Percentiles rank a stretch among this genome's conserved stretches.
phyloP scores from a whole-genome alignment of 2,329 filamentous ascomycete genomes.

The Rasamsonia emersonii region DNA sequence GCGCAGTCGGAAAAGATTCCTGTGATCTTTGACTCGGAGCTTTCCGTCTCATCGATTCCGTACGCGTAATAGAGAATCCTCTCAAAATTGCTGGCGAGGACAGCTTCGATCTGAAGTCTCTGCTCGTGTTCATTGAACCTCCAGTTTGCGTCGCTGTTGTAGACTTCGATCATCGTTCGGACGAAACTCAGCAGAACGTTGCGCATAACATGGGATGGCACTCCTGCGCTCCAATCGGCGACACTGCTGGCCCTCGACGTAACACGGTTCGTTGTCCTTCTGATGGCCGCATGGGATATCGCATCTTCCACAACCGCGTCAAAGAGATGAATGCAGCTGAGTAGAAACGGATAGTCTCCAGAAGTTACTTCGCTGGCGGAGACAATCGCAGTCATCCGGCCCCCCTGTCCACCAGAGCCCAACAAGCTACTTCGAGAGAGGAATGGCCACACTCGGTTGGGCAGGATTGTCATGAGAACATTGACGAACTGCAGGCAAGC shows the following conservation, averaged over 20 bases:
- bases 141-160: slow-evolving; percentile 82
- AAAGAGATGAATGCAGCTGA: slow-evolving; percentile 65
- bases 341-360: slow-evolving; percentile 68
- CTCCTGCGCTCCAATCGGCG: slow-evolving; percentile 54
- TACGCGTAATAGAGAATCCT: slow-evolving; percentile 65
- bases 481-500: slow-evolving; percentile 75
- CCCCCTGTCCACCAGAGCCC: slow-evolving; percentile 64
- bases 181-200: slow-evolving; percentile 65
- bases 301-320: slow-evolving; percentile 67
- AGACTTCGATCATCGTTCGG: slow-evolving; percentile 68
- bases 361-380: slow-evolving; percentile 72
- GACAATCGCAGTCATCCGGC: slow-evolving; percentile 68
- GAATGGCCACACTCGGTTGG: slow-evolving; percentile 83
- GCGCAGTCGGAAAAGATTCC: slow-evolving; percentile 63
- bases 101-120: slow-evolving; percentile 58
- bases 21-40: slow-evolving; percentile 45
- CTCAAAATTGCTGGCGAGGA: slow-evolving; percentile 61
- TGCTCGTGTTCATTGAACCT: slow-evolving; percentile 63
- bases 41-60: slow-evolving; percentile 57
- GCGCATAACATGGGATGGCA: slow-evolving; percentile 68
- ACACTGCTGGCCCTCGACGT: slow-evolving; percentile 21
- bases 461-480: slow-evolving; percentile 61
- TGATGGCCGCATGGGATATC: slow-evolving; percentile 45
- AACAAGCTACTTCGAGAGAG: slow-evolving; percentile 73
- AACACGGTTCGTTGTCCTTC: slow-evolving; percentile 25